Percentiles rank a stretch among this genome's conserved stretches.
phyloP scores from a whole-genome alignment of 305 asterid species.

The Fraxinus albicans region DNA sequence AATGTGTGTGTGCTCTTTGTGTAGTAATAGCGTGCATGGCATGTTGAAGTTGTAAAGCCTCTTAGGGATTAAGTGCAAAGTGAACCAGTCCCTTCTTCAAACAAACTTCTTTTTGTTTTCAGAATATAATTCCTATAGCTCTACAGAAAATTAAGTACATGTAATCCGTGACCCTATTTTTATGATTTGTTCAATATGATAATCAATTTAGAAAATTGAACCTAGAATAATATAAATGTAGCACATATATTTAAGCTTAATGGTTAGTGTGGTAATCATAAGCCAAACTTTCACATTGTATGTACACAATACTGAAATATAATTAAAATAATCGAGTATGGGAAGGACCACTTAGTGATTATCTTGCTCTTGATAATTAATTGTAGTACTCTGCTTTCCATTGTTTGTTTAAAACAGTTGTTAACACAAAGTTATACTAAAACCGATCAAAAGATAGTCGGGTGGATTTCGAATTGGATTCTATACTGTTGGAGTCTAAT shows the following conservation, averaged over 20 bases:
- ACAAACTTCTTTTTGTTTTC: not conserved
- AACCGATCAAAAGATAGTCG: too few relatives aligned
- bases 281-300: not conserved
- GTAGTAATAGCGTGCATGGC: not conserved
- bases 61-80: not conserved
- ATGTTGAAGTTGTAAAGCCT: not conserved
- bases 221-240: not conserved
- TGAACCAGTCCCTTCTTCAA: not conserved
- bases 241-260: not conserved
- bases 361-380: not conserved
- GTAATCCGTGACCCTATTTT: not conserved
- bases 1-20: not conserved
- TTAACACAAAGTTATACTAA: not conserved
- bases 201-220: not conserved
- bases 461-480: too few relatives aligned
- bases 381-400: not conserved
- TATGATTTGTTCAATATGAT: not conserved
- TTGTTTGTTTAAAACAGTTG: not conserved
- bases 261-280: not conserved
- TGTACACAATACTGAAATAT: not conserved
- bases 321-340: not conserved
- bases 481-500: too few relatives aligned
- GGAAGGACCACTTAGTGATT: not conserved
- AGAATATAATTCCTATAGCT: not conserved
- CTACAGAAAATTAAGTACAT: not conserved